Base-by-base conservation (phyloP, 306 rosid species). In the Malus fusca region DNA sequence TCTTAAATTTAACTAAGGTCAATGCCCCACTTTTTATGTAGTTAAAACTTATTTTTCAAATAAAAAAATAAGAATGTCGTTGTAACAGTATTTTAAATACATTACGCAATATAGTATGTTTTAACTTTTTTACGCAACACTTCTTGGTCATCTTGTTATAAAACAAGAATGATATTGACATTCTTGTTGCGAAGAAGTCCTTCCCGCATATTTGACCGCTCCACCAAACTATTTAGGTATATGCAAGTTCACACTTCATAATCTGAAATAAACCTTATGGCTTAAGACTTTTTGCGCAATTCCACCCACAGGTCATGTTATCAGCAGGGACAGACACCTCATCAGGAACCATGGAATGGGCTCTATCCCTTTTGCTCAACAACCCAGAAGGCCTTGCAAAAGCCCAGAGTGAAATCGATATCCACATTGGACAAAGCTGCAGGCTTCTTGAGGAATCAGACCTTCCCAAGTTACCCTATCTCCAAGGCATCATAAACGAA, bases 291-390 rank as follows among this genome's bases (percentile, higher is more conserved):
- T 21, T 71, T 25, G 60, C 25, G 11, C 26, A n/a, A 31, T 72
- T 42, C 1, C 21, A 5, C 19, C 7, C 15, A 3, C 67, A 79
- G 84, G 86, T 64, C 7, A 22, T 82, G 65, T 5, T 84, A 28
- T 1, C 68, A 15, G 86, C 90, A 5, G 90, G 84, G 25, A 81
- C 82, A 5, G 84, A 86, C 18, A 79, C 86, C 1, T 65, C 84
- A 11, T 13, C 40, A 0, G 73, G 73, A 11, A 69, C 84, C 1
- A 78, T 76, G 87, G 86, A 81, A 56, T 86, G 88, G 90, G 86
- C 81, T 9, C 28, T 79, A 8, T 81, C 88, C 1, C 80, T 86
- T 1, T 30, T 86, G 74, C 59, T 84, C 11, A 86, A 86, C 84
- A 72, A 78, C 2, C 86, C 84, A 17, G 51, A 72, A 35, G 60